Percentiles rank a stretch among this genome's conserved stretches.
These are phyloP conservation scores for Xylariaceae sp. DNA, from an alignment of 2,329 filamentous ascomycete species.

Conservation along the genomic window DNA sequence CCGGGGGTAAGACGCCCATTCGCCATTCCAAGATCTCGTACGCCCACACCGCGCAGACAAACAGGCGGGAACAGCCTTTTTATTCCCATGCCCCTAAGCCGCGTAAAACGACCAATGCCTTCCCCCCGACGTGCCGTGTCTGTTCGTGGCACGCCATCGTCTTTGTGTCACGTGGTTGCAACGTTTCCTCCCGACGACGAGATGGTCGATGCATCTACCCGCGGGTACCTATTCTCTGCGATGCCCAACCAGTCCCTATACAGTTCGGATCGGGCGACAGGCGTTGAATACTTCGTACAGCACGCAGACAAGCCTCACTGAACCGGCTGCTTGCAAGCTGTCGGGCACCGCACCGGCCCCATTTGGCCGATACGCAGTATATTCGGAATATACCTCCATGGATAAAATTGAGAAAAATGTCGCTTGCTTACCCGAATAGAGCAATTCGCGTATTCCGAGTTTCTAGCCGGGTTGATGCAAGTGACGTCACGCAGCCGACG, in stretches of 20 bases:
- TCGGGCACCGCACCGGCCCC: too few relatives aligned
- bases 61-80: neutral
- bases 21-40: neutral
- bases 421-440: too few relatives aligned
- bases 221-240: neutral
- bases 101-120: neutral
- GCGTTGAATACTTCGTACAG: too few relatives aligned
- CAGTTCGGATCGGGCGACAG: too few relatives aligned
- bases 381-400: too few relatives aligned
- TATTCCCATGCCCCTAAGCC: neutral
- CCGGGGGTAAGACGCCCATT: neutral
- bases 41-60: neutral
- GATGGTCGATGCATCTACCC: neutral
- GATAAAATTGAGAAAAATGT: too few relatives aligned
- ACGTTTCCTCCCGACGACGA: conserved; percentile 8
- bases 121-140: neutral
- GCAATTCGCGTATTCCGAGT: too few relatives aligned
- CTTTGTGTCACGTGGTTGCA: conserved; percentile 9
- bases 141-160: neutral
- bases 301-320: too few relatives aligned
- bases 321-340: too few relatives aligned
- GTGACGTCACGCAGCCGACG: too few relatives aligned
- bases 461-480: neutral
- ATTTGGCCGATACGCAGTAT: too few relatives aligned
- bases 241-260: too few relatives aligned